These are phyloP conservation scores for Colletotrichum paranaense DNA, from an alignment of 2,329 filamentous ascomycete genomes.

Conservation along the genomic window DNA sequence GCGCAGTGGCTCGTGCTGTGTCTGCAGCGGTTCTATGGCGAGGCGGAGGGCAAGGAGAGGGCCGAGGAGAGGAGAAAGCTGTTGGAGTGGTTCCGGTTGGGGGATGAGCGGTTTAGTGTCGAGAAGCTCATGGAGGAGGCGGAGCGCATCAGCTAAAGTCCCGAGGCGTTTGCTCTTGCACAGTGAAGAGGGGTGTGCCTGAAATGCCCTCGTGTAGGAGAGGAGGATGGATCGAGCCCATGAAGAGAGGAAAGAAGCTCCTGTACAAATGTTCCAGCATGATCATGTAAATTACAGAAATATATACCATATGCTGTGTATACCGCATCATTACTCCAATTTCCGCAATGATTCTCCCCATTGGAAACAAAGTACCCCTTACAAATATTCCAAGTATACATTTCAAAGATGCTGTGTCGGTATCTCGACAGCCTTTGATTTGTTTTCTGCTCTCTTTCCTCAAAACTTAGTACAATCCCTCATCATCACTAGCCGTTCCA, in stretches of 20 bases:
- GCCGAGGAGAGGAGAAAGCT: conserved; percentile 73
- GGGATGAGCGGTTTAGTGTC: conserved; percentile 83
- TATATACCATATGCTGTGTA: not conserved
- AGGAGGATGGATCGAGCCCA: not conserved
- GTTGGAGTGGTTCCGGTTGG: conserved; percentile 83
- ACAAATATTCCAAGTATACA: not conserved
- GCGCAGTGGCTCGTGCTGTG: conserved; percentile 93
- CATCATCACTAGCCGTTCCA: conserved; percentile 67
- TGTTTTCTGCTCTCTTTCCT: conserved; percentile 3
- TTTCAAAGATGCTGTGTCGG: not conserved
- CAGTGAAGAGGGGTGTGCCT: too few relatives aligned
- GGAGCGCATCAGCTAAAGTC: conserved; percentile 74
- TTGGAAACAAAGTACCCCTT: not conserved
- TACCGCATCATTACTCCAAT: not conserved
- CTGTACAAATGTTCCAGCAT: not conserved
- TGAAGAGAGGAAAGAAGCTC: not conserved
- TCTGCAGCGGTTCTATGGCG: conserved; percentile 92
- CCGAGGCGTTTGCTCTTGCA: too few relatives aligned
- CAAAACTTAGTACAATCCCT: conserved; percentile 61
- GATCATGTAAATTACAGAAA: not conserved
- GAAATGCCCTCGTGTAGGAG: too few relatives aligned
- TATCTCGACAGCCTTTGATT: not conserved
- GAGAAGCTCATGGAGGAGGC: conserved; percentile 90
- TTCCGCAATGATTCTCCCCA: not conserved
- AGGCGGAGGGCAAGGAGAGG: conserved; percentile 67